Conservation (phyloP, 371 early-diverging fungal species). For the Apophysomyces trapeziformis region DNA sequence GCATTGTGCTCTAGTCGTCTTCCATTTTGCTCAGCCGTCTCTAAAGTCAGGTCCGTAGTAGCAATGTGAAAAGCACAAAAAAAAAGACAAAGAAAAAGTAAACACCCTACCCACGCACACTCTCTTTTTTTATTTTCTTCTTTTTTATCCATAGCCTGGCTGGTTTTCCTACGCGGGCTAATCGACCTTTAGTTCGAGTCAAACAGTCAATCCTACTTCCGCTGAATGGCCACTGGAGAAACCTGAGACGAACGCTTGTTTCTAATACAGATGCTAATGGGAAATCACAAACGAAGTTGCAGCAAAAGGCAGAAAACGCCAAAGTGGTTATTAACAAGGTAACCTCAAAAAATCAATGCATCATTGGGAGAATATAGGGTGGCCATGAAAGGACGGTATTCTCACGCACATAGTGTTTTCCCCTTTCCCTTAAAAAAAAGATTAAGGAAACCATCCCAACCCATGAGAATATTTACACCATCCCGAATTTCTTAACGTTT, state of each 20-base stretch:
- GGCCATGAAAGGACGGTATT: neutral
- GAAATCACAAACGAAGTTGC: constrained; percentile 10
- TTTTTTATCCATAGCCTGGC: neutral
- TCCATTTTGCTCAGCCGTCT: neutral
- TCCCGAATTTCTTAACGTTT: constrained; percentile 88
- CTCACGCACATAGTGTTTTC: neutral
- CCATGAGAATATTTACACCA: constrained; percentile 84
- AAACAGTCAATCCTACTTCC: neutral
- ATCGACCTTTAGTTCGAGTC: neutral
- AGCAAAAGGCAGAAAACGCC: constrained; percentile 42
- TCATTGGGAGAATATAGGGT: neutral
- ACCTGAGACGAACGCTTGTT: constrained; percentile 4
- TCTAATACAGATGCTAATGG: constrained; percentile 1
- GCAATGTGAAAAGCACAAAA: no score
- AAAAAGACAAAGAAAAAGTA: neutral
- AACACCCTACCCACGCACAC: neutral
- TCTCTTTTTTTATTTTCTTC: neutral
- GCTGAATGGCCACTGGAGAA: neutral
- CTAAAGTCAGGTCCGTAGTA: neutral
- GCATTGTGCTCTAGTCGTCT: neutral
- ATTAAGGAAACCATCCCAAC: constrained; percentile 34
- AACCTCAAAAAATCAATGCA: neutral
- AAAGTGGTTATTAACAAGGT: constrained; percentile 44
- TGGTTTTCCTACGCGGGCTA: neutral
- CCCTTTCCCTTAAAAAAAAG: constrained; percentile 2